These are phyloP conservation scores for Pyropia haitanensis DNA, from an alignment of 23 red algal species.

Conservation along the genomic window DNA sequence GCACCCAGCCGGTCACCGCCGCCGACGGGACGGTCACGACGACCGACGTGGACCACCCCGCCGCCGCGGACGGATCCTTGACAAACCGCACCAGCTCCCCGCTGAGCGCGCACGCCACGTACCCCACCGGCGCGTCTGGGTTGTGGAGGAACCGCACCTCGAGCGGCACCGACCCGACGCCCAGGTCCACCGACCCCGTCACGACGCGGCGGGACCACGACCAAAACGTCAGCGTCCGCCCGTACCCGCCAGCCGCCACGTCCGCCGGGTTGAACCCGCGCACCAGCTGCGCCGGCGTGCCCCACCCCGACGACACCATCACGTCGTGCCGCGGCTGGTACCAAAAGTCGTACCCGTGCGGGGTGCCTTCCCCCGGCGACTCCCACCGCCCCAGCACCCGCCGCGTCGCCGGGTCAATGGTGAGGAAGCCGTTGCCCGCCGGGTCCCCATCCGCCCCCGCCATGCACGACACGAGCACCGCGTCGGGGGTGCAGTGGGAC, in stretches of 20 bases:
- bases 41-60: constrained; percentile 1
- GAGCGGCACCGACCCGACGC: constrained; percentile 8
- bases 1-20: background rate
- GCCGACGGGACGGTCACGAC: background rate
- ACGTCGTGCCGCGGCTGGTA: constrained; percentile 12
- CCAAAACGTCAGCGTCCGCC: constrained; percentile 1
- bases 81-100: constrained; percentile 4
- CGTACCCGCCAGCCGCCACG: no score
- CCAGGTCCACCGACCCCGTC: constrained; percentile 1
- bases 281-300: background rate
- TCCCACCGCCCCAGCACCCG: constrained; percentile 5
- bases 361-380: background rate
- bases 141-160: constrained; percentile 12
- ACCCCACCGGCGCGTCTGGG: constrained; percentile 4
- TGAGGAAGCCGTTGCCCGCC: no score
- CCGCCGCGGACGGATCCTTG: background rate
- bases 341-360: constrained; percentile 17
- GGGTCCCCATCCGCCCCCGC: no score
- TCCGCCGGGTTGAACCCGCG: no score
- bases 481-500: no score
- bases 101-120: constrained; percentile 2
- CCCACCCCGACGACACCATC: constrained; percentile 17
- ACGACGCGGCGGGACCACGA: constrained; percentile 1
- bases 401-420: no score
- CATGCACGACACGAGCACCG: no score